Conservation (phyloP, 345 rosid genomes). For the Boechera stricta region DNA sequence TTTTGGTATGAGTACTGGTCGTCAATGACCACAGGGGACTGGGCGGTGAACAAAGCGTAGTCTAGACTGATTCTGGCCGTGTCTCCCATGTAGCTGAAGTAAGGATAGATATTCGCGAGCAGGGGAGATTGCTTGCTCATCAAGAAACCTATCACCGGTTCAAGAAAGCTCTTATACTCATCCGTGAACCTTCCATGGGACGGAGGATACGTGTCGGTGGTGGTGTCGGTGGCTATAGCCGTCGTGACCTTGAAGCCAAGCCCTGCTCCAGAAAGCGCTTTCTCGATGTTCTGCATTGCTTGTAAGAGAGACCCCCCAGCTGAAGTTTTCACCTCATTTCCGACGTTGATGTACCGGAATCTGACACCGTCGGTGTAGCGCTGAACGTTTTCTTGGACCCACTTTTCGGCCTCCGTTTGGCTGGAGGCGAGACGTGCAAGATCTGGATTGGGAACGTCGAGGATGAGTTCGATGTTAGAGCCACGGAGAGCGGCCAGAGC, state of each 20-base stretch:
- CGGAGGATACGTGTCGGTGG: constrained; percentile 47
- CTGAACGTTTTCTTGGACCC: constrained; percentile 49
- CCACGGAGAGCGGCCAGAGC: constrained; percentile 47
- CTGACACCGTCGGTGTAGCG: constrained; percentile 42
- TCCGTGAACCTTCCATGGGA: constrained; percentile 45
- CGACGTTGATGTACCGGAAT: constrained; percentile 55
- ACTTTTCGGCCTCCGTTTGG: constrained; percentile 47
- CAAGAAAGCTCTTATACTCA: constrained; percentile 36
- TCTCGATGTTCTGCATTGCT: constrained; percentile 41
- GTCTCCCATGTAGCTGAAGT: constrained; percentile 41
- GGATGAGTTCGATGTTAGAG: constrained; percentile 51
- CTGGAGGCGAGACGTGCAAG: constrained; percentile 45
- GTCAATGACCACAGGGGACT: constrained; percentile 26
- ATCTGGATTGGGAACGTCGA: constrained; percentile 41
- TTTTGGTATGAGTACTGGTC: constrained; percentile 21
- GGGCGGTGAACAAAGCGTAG: constrained; percentile 51
- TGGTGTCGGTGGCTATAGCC: constrained; percentile 32
- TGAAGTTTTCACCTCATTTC: constrained; percentile 48
- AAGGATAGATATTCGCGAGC: constrained; percentile 52
- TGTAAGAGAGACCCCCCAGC: constrained; percentile 40
- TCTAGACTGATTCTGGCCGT: constrained; percentile 33
- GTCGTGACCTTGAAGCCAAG: constrained; percentile 47
- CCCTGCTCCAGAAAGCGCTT: constrained; percentile 31
- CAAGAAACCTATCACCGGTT: constrained; percentile 51
- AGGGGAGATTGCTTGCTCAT: constrained; percentile 48